phyloP scores from a whole-genome alignment of 1,284 basidiomycete genomes.

The Inonotus obliquus region DNA sequence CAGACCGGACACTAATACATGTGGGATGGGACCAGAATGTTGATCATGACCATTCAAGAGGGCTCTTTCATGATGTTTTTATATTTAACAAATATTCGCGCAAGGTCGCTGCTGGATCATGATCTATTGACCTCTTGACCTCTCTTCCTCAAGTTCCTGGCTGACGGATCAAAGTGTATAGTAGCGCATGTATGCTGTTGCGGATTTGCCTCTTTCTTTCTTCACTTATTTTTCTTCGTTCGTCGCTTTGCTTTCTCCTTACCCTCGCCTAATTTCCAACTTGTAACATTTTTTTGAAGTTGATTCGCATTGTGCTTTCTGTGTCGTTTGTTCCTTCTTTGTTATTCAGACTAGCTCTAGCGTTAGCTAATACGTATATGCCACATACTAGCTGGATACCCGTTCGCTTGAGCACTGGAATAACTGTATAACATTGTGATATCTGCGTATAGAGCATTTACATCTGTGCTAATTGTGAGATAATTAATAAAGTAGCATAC shows the following conservation, averaged over 20 bases:
- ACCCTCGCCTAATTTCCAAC: neutral
- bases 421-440: neutral
- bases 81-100: slow-evolving; percentile 3
- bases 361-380: neutral
- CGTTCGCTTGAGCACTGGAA: neutral
- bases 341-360: neutral
- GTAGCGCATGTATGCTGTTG: slow-evolving; percentile 1
- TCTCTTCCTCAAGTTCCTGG: neutral
- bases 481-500: neutral
- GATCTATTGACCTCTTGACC: neutral
- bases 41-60: neutral
- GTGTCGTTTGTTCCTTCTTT: neutral
- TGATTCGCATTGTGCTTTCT: neutral
- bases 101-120: neutral
- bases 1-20: slow-evolving; percentile 12
- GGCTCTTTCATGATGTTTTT: neutral
- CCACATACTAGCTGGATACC: neutral
- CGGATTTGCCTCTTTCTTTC: neutral
- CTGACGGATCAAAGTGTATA: neutral
- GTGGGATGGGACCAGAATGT: neutral
- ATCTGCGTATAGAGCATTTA: neutral
- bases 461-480: neutral
- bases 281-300: neutral
- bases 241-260: neutral
- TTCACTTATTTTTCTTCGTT: neutral